Base-by-base conservation (phyloP, 2,329 filamentous ascomycete genomes). In the Penicillium italicum region DNA sequence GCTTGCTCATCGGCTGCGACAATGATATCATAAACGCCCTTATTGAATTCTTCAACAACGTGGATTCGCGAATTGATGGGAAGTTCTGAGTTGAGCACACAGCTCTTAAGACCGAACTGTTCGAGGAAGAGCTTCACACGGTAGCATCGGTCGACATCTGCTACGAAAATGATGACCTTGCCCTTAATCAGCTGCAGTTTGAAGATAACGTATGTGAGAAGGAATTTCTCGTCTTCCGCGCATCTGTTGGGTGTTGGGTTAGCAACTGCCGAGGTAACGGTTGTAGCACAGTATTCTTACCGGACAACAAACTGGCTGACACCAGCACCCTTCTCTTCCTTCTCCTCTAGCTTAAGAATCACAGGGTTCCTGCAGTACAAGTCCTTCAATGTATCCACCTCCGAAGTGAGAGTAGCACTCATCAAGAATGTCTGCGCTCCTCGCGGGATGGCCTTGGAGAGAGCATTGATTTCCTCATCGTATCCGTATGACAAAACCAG, bases 11-110 rank as follows among this genome's bases (percentile, higher is more conserved):
- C 94, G 0, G 91, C 92, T 0, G 94, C 94, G 66, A 99, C 96
- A 63, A 99, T 92, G 59, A 97, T 97, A 66, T 99, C 93, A 80
- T 99, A 99, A 7, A 97, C 86, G 50, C 90, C 90, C 74, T 90
- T 89, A 78, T 97, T 99, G 77, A 99, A 99, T 72, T 97, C 91
- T 66, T 97, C 89, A 3, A 99, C 93, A 2, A 96, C 91, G 70
- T 99, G 93, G 37, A 97, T 85, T 57, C 94, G 83, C 1, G 90
- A 94, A 68, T 97, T 97, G 62, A 97, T 87, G 0, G 94, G 94
- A 34, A 99, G 77, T 70, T 99, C 93, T 1, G 91, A 94, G 76
- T 99, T 99, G 38, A 99, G 78, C 28, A 97, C 90, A 74, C 90
- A 96, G 67, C 90, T 93, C 71, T 91, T 88, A 69, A 97, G 93